Base-by-base conservation (phyloP, 331 rosid species). In the Spiraea crenata region DNA sequence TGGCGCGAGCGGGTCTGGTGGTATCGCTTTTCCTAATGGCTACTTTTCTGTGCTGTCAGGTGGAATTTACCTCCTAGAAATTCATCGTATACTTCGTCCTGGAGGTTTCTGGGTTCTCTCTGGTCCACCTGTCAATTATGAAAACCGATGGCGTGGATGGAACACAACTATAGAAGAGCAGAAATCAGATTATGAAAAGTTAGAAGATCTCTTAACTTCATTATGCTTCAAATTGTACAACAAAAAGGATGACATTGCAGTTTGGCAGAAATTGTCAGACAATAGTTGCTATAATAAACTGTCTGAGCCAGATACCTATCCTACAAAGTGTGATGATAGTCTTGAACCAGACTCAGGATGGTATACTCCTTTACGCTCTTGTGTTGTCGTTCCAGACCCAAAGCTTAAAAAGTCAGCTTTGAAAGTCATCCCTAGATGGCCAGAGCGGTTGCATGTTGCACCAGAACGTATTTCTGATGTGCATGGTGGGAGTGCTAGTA, bases 51-150 rank as follows among this genome's bases (percentile, higher is more conserved):
- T 25, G 57, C 16, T 71, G 48, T 66, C 76, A 95, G 99, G 99
- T 76, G 99, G 99, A 58, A 82, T 91, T 66, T 95, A 95, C 86
- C 92, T 95, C 12, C 80, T 77, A 12, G 99, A 95, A 84, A 65
- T 95, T 59, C 90, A 89, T 66, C 93, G 99, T 57, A 91, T 95
- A 49, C 96, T 95, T 65, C 98, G 98, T 20, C 99, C 99, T 0
- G 99, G 99, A 69, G 99, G 99, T 25, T 91, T 95, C 73, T 95
- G 99, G 99, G 80, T 91, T 54, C 77, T 95, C 48, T 95, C 99
- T 6, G 99, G 99, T 34, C 99, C 99, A 12, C 99, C 99, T 4
- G 98, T 95, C 38, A 95, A 95, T 90, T 95, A 91, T 0, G 81
- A 91, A 82, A 71, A 76, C 44, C 89, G 88, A 70, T 95, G 99